Evolutionary conservation across 345 rosid species (phyloP).

Genomic region (Salix koriyanagi): DNA sequence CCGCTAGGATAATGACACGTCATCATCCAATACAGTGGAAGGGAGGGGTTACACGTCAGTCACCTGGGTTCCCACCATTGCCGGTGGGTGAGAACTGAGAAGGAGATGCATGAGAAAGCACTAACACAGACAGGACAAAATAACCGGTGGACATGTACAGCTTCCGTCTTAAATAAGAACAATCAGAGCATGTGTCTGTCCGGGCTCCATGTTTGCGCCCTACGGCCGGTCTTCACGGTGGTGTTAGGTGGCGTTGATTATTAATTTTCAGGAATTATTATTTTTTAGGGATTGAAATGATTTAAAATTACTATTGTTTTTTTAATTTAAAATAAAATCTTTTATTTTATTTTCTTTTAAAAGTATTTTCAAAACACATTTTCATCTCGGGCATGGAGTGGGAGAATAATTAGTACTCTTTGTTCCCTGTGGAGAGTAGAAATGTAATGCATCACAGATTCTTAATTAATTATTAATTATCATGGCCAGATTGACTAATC

Average conservation of each 20-base stretch:
- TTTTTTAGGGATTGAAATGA: too few species aligned
- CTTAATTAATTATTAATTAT: not conserved
- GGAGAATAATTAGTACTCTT: not conserved
- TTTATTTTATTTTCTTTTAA: too few species aligned
- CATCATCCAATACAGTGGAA: slow-evolving; percentile 1
- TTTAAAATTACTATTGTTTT: too few species aligned
- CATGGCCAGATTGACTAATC: not conserved
- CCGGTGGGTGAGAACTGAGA: slow-evolving; percentile 17
- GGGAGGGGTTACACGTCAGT: slow-evolving; percentile 17
- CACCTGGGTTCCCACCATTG: not conserved
- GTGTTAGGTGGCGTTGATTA: not conserved
- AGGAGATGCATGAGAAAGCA: slow-evolving; percentile 14
- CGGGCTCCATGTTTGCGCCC: not conserved
- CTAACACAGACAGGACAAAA: slow-evolving; percentile 7
- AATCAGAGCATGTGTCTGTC: not conserved
- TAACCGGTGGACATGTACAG: too few species aligned
- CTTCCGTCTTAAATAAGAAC: not conserved
- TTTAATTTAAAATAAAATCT: too few species aligned
- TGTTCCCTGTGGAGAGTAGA: not conserved
- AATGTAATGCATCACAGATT: not conserved
- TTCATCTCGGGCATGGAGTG: not conserved
- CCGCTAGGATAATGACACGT: slow-evolving; percentile 4
- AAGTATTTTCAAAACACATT: too few species aligned
- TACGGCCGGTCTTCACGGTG: not conserved
- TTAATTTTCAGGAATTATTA: not conserved